Percentiles rank a stretch among this genome's conserved stretches.
phyloP scores from a whole-genome alignment of 2,329 filamentous ascomycete species.

The Paradendryphiella salina region DNA sequence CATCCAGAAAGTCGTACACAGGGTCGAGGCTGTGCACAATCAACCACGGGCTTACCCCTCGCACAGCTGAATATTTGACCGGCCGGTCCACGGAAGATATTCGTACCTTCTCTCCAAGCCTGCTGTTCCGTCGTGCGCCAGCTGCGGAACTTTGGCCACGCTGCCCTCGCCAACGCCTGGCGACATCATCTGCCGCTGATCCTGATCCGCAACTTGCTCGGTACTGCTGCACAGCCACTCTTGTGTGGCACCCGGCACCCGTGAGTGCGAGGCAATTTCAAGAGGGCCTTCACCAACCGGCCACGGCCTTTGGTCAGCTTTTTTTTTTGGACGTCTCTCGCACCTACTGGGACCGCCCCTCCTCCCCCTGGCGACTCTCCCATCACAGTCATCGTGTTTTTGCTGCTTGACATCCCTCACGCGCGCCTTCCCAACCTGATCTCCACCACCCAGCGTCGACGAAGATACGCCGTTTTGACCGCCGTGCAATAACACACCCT shows the following conservation, averaged over 20 bases:
- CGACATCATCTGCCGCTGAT: slow-evolving; percentile 11
- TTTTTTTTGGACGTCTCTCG: neutral
- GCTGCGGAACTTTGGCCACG: slow-evolving; percentile 6
- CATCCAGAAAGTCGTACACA: slow-evolving; percentile 14
- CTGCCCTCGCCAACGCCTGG: neutral
- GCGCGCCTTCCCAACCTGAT: slow-evolving; percentile 39
- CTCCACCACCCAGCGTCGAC: slow-evolving; percentile 34
- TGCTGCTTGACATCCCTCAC: slow-evolving; percentile 31
- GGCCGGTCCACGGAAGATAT: neutral
- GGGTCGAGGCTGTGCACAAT: slow-evolving; percentile 13
- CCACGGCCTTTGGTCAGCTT: slow-evolving; percentile 15
- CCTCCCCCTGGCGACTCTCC: slow-evolving; percentile 2
- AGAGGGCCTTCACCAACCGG: neutral
- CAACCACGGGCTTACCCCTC: slow-evolving; percentile 10
- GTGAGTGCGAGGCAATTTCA: slow-evolving; percentile 6
- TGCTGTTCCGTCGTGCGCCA: slow-evolving; percentile 3
- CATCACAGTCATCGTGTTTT: slow-evolving; percentile 36
- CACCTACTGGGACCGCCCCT: slow-evolving; percentile 1
- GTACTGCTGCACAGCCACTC: slow-evolving; percentile 14
- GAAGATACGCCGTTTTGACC: slow-evolving; percentile 45
- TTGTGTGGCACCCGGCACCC: slow-evolving; percentile 8
- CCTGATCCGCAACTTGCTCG: slow-evolving; percentile 3
- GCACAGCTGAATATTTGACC: slow-evolving; percentile 13
- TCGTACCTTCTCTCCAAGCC: neutral
- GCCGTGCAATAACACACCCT: slow-evolving; percentile 39